Evolutionary conservation across 2,329 filamentous ascomycete genomes (phyloP).

Genomic region (Didymella sp.): DNA sequence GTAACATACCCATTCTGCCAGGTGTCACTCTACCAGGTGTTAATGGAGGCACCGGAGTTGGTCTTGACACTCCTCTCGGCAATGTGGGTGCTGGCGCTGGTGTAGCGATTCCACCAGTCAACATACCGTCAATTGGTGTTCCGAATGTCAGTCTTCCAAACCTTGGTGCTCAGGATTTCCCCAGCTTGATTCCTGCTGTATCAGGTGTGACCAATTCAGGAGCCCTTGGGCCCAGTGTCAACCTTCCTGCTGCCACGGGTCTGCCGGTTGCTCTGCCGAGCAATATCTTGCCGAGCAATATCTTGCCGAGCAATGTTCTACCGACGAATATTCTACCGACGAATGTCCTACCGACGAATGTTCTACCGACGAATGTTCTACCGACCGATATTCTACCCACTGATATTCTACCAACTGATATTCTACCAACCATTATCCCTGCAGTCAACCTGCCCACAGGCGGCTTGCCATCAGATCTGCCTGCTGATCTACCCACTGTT

Average conservation of each 20-base stretch:
- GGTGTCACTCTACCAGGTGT: not conserved
- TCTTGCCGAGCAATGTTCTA: not conserved
- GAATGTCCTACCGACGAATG: no score
- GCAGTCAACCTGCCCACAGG: not conserved
- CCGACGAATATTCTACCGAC: no score
- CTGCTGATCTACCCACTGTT: not conserved
- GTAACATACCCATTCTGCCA: not conserved
- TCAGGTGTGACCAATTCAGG: no score
- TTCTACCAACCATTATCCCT: not conserved
- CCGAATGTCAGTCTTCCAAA: not conserved
- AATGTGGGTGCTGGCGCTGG: not conserved
- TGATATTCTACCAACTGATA: no score
- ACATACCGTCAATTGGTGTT: not conserved
- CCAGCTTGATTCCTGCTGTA: not conserved
- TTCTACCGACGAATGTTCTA: not conserved
- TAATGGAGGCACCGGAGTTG: not conserved
- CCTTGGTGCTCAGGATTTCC: not conserved
- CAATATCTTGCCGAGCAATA: no score
- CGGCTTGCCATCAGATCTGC: not conserved
- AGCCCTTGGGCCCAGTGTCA: not conserved
- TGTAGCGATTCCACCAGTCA: not conserved
- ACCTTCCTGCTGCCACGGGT: not conserved
- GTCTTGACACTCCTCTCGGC: constrained; percentile 1
- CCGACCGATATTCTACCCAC: no score
- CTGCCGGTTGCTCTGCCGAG: no score